Evolutionary conservation across 2,329 filamentous ascomycete genomes (phyloP), one percentile per base, ranked within the genome.

Genomic region (Paraphaeosphaeria minitans): DNA sequence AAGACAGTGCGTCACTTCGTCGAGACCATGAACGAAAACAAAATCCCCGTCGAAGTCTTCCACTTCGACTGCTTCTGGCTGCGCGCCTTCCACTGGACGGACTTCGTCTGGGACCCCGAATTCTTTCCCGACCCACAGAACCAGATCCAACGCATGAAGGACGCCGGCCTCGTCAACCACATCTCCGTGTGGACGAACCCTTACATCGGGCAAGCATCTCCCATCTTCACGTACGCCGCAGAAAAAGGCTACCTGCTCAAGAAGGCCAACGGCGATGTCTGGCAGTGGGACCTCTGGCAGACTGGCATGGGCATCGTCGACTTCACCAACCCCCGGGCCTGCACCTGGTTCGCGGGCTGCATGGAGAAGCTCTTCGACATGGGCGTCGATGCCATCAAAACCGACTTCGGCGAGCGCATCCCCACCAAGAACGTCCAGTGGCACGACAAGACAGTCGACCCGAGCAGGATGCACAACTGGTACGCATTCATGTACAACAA

Each of bases 31-130:
- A 83, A 82, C 61, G 79, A 84, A 50, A 83, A 87, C 1, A 83
- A 85, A 47, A 89, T 88, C 16, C 86, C 87, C 0, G 82, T 92
- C 1, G 85, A 89, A 39, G 88, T 91, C 3, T 91, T 92, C 75
- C 89, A 92, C 73, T 92, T 89, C 63, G 89, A 92, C 71, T 90
- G 87, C 74, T 92, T 91, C 81, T 92, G 89, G 89, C 87, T 92
- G 82, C 87, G 87, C 61, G 87, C 86, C 1, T 91, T 90, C 71
- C 85, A 86, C 56, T 92, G 89, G 89, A 90, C 88, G 58, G 89
- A 91, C 73, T 91, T 92, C 63, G 82, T 87, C 52, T 92, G 91
- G 77, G 87, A 89, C 67, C 78, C 82, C 1, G 84, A 87, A 48
- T 84, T 84, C 65, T 92, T 92, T 75, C 87, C 89, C 0, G 87